Percentiles rank a stretch among this genome's conserved stretches.
phyloP scores from a whole-genome alignment of 2,329 filamentous ascomycete genomes.

The Apiospora koreana region DNA sequence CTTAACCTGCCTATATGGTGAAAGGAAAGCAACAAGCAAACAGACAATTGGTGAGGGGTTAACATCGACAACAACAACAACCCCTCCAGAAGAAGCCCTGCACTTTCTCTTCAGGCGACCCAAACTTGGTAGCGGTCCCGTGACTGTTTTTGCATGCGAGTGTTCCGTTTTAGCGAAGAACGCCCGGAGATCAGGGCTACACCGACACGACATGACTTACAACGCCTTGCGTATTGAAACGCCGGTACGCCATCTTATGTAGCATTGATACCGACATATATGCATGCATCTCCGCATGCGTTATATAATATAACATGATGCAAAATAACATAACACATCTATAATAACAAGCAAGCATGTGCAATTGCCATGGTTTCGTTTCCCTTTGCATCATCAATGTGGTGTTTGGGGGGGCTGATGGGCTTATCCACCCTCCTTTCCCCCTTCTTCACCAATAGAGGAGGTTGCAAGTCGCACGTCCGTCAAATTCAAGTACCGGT shows the following conservation, averaged over 20 bases:
- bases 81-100: background rate
- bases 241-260: background rate
- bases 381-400: background rate
- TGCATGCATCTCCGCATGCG: slow-evolving; percentile 2
- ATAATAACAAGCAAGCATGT: background rate
- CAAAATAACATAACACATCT: background rate
- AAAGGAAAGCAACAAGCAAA: background rate
- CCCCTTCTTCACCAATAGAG: background rate
- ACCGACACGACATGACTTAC: background rate
- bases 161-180: background rate
- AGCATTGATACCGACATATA: background rate
- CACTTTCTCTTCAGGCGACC: background rate
- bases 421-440: background rate
- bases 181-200: background rate
- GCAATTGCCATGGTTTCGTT: background rate
- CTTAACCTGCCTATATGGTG: too few relatives aligned
- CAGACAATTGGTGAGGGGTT: background rate
- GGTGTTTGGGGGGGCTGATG: background rate
- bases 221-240: background rate
- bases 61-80: too few relatives aligned
- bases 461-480: background rate
- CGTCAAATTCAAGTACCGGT: background rate
- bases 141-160: background rate
- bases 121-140: slow-evolving; percentile 7
- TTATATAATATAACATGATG: background rate